Base-by-base conservation (phyloP, 2,329 filamentous ascomycete species). In the Arachnomyces sp. region DNA sequence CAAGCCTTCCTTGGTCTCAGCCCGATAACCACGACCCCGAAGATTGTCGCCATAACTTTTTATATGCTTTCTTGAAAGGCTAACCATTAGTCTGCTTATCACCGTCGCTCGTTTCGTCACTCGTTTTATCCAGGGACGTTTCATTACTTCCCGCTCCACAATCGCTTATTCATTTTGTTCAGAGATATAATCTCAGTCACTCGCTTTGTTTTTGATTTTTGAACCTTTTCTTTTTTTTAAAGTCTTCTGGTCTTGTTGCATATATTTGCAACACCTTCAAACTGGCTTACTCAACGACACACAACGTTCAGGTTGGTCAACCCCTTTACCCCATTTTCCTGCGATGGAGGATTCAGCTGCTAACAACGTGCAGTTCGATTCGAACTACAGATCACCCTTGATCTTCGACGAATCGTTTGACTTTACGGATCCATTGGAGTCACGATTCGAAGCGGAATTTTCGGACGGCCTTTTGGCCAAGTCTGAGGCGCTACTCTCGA, bases 401-500 rank as follows among this genome's bases (percentile, higher is more conserved):
- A 67, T 68, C 49, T 56, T 68, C 49, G 65, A 67, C 60, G 66
- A 70, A 54, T 63, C 64, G 34, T 59, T 63, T 46, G 65, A 67
- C 49, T 61, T 66, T 46, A 64, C 65, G 40, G 65, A 66, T 47
- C 60, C 63, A 52, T 63, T 65, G 55, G 64, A 66, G 49, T 63
- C 65, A 44, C 59, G 60, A 48, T 66, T 67, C 52, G 59, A 57
- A 44, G 60, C 59, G 52, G 60, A 60, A 40, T 63, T 64, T 56
- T 66, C 70, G 57, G 66, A 67, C 60, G 70, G 70, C 68, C 67
- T 70, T 48, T 61, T 67, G 64, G 69, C 68, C 65, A 73, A 70
- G 61, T 67, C 68, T 64, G 72, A 77, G 71, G 66, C 77, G 68
- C 66, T 79, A 56, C 68, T 84, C 67, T 79, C 82, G 66, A 89